phyloP scores from a whole-genome alignment of 2,329 filamentous ascomycete genomes.

The Penicillium verrucosum region DNA sequence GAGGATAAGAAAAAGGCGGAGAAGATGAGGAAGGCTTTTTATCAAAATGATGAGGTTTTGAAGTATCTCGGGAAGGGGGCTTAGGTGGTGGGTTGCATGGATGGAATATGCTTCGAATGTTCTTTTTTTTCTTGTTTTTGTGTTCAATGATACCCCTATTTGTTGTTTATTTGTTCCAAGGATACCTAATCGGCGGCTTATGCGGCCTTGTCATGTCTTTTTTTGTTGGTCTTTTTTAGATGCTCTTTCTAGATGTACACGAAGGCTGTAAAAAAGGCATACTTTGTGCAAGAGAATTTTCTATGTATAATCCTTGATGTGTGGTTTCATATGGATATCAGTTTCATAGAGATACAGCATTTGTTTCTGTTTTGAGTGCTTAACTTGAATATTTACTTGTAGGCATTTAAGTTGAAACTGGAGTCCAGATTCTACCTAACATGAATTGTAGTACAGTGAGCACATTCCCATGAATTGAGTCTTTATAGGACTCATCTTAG shows the following conservation, averaged over 20 bases:
- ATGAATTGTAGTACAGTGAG: not conserved
- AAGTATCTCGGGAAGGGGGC: slow-evolving; percentile 59
- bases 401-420: not conserved
- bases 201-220: no score
- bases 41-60: slow-evolving; percentile 70
- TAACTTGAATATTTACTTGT: not conserved
- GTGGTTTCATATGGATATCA: not conserved
- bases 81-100: not conserved
- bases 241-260: no score
- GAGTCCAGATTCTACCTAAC: not conserved
- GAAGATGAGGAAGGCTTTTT: slow-evolving; percentile 67
- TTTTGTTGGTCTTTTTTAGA: no score
- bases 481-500: not conserved
- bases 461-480: not conserved
- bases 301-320: no score
- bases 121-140: not conserved
- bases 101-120: not conserved
- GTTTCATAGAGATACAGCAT: not conserved
- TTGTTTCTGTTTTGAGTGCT: not conserved
- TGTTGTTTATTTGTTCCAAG: not conserved
- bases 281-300: no score
- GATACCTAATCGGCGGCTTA: no score
- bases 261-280: no score
- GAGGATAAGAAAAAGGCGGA: slow-evolving; percentile 63
- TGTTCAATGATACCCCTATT: not conserved